Percentiles rank a stretch among this genome's conserved stretches.
These are phyloP conservation scores for Pleurotus citrinopileatus DNA, from an alignment of 768 basidiomycete species.

Conservation along the genomic window DNA sequence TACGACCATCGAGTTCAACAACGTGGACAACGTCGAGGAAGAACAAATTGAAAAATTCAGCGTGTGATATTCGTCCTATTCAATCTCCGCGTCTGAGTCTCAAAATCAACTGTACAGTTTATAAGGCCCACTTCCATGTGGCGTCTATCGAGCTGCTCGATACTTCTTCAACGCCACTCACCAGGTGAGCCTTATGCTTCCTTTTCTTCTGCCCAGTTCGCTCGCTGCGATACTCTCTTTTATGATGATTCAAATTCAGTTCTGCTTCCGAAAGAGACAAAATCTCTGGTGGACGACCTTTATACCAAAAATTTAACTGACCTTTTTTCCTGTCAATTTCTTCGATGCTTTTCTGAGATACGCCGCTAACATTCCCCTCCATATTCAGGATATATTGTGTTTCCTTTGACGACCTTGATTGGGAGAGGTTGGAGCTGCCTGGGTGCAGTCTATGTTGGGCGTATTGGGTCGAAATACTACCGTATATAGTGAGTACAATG, in stretches of 20 bases:
- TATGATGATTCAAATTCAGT: slow-evolving; percentile 63
- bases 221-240: slow-evolving; percentile 13
- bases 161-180: slow-evolving; percentile 10
- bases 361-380: too few relatives aligned
- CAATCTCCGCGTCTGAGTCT: slow-evolving; percentile 31
- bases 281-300: slow-evolving; percentile 76
- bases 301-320: slow-evolving; percentile 62
- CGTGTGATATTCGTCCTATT: too few relatives aligned
- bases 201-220: slow-evolving; percentile 11
- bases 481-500: slow-evolving; percentile 20
- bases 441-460: too few relatives aligned
- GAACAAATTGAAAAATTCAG: too few relatives aligned
- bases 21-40: too few relatives aligned
- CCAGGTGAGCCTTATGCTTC: slow-evolving; percentile 19
- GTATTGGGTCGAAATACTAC: too few relatives aligned
- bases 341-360: too few relatives aligned
- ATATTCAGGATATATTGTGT: too few relatives aligned
- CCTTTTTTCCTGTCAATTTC: slow-evolving; percentile 12
- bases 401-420: too few relatives aligned
- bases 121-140: slow-evolving; percentile 11
- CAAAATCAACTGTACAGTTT: slow-evolving; percentile 42
- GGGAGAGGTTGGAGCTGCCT: neutral
- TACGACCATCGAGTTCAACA: too few relatives aligned
- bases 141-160: too few relatives aligned
- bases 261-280: slow-evolving; percentile 83